Evolutionary conservation across 768 basidiomycete genomes (phyloP).

Genomic region (Daedalea quercina): DNA sequence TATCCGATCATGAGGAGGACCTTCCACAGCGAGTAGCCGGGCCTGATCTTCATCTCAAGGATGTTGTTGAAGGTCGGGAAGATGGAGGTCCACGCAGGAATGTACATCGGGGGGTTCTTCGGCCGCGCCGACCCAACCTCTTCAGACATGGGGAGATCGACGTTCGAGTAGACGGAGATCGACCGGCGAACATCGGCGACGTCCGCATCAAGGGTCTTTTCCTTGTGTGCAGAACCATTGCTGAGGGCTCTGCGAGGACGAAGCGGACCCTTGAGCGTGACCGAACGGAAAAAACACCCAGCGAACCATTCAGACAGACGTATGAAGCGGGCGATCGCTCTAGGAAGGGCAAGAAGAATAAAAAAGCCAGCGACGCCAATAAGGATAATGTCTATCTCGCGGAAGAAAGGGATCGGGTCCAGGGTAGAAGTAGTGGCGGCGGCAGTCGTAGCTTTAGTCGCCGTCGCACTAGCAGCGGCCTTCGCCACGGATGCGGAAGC

Average conservation of each 20-base stretch:
- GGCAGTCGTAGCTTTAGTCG: background rate
- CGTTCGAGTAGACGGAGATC: background rate
- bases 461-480: background rate
- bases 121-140: background rate
- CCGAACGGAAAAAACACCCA: constrained; percentile 40
- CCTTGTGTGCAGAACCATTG: background rate
- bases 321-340: constrained; percentile 46
- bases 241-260: background rate
- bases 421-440: too few species aligned
- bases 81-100: constrained; percentile 1
- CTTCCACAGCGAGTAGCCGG: background rate
- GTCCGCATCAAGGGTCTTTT: background rate
- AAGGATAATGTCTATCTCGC: constrained; percentile 40
- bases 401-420: constrained; percentile 20
- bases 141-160: background rate
- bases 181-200: background rate
- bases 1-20: background rate
- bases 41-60: background rate
- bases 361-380: constrained; percentile 33
- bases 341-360: constrained; percentile 41
- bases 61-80: background rate
- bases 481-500: background rate
- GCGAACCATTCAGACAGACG: constrained; percentile 44
- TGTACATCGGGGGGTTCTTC: background rate
- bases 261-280: background rate